Percentiles rank a stretch among this genome's conserved stretches.
These are phyloP conservation scores for Daphne laureola DNA, from an alignment of 441 rosid species.

Conservation along the genomic window DNA sequence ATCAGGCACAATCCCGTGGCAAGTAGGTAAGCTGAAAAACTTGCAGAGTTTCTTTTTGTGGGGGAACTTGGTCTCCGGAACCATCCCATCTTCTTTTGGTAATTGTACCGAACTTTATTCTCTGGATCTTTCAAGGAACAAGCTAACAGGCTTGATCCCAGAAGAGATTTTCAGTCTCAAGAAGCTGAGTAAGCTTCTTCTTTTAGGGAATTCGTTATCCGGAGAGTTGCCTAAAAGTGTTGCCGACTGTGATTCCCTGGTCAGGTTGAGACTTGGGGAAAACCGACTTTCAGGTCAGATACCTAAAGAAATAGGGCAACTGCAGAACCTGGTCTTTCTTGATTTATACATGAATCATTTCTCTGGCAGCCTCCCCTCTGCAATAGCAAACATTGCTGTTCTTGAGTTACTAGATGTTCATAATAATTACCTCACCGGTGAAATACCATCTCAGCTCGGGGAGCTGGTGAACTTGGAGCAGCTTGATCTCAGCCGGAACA, in stretches of 20 bases:
- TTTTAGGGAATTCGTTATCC: slow-evolving; percentile 74
- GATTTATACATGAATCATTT: slow-evolving; percentile 87
- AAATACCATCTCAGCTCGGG: slow-evolving; percentile 66
- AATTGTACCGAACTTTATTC: slow-evolving; percentile 74
- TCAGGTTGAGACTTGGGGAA: slow-evolving; percentile 85
- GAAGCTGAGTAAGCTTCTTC: slow-evolving; percentile 88
- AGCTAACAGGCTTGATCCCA: slow-evolving; percentile 75
- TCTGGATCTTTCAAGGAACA: slow-evolving; percentile 81
- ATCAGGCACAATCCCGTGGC: slow-evolving; percentile 66
- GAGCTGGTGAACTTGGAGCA: slow-evolving; percentile 89
- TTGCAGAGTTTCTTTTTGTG: slow-evolving; percentile 85
- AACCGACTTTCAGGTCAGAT: slow-evolving; percentile 83
- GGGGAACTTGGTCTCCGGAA: slow-evolving; percentile 82
- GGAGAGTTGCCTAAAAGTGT: slow-evolving; percentile 57
- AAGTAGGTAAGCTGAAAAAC: slow-evolving; percentile 59
- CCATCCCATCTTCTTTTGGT: slow-evolving; percentile 71
- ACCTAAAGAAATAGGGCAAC: slow-evolving; percentile 71
- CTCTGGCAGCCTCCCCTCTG: slow-evolving; percentile 66
- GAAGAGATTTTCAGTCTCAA: slow-evolving; percentile 70
- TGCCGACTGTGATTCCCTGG: slow-evolving; percentile 70
- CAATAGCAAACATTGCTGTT: slow-evolving; percentile 69
- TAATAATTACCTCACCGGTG: slow-evolving; percentile 72
- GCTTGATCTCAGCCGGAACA: slow-evolving; percentile 88
- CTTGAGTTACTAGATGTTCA: slow-evolving; percentile 82
- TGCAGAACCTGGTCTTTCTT: slow-evolving; percentile 87